phyloP scores from a whole-genome alignment of 257 asterid genomes.

The Solanum pennellii region DNA sequence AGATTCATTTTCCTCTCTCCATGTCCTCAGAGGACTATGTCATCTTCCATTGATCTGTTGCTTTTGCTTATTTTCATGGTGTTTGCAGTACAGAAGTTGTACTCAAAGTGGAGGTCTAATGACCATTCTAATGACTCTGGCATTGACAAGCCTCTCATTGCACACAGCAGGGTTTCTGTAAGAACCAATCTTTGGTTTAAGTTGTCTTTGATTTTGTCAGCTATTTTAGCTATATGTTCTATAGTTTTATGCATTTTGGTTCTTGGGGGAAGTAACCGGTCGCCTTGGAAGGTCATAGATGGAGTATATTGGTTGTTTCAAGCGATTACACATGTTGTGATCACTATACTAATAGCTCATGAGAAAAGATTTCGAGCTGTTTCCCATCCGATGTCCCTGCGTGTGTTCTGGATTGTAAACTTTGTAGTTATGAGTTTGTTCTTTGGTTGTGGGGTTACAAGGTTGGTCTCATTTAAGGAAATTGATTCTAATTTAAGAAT shows the following conservation, averaged over 20 bases:
- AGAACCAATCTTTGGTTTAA: conserved; percentile 41
- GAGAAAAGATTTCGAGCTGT: conserved; percentile 58
- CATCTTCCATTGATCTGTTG: conserved; percentile 39
- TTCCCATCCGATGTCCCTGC: conserved; percentile 47
- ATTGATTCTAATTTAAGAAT: conserved; percentile 20
- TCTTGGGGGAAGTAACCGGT: conserved; percentile 3
- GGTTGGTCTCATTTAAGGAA: conserved; percentile 31
- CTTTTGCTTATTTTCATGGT: conserved; percentile 29
- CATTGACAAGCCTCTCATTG: conserved; percentile 40
- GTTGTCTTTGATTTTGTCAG: conserved; percentile 24
- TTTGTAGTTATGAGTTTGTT: conserved; percentile 34
- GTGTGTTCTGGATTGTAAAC: conserved; percentile 52
- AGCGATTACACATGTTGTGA: conserved; percentile 35
- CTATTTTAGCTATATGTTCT: conserved; percentile 26
- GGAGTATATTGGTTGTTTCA: conserved; percentile 59
- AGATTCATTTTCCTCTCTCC: conserved; percentile 78
- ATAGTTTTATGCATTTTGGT: conserved; percentile 28
- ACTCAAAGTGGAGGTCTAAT: conserved; percentile 21
- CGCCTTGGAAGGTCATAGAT: conserved; percentile 38
- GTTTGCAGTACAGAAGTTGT: conserved; percentile 41
- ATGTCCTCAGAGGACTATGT: conserved; percentile 66
- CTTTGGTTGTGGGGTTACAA: conserved; percentile 32
- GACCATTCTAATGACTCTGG: conserved; percentile 14
- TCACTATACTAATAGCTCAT: conserved; percentile 36
- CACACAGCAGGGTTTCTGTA: conserved; percentile 16